These are phyloP conservation scores for Annulohypoxylon truncatum DNA, from an alignment of 2,329 filamentous ascomycete species.

Conservation along the genomic window DNA sequence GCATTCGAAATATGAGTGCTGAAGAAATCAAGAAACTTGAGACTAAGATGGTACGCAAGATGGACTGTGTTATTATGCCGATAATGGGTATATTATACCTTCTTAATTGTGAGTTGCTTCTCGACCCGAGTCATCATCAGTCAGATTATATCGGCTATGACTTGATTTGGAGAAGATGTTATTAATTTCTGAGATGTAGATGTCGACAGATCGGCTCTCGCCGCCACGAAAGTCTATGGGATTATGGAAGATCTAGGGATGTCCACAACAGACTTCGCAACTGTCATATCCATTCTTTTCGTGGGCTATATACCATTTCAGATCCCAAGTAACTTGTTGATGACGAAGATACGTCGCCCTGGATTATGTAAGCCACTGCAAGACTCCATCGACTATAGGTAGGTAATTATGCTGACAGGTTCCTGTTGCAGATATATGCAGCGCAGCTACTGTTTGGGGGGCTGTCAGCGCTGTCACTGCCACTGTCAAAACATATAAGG, in stretches of 20 bases:
- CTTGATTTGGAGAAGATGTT: too few species aligned
- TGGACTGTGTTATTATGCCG: conserved; percentile 2
- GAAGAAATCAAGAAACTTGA: not conserved
- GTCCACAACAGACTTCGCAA: not conserved
- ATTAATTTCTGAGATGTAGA: not conserved
- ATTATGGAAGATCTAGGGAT: conserved; percentile 6
- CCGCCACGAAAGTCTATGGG: conserved; percentile 2
- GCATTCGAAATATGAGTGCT: not conserved
- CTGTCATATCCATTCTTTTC: conserved; percentile 7
- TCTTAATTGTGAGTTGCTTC: conserved; percentile 1
- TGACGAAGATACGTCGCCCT: conserved; percentile 54
- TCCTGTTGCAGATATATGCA: conserved; percentile 53
- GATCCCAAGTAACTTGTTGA: conserved; percentile 52
- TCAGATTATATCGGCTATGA: not conserved
- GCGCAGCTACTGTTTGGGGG: conserved; percentile 61
- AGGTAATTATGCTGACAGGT: not conserved
- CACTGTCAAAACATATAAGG: conserved; percentile 57
- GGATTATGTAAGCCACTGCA: conserved; percentile 50
- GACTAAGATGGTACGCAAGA: not conserved
- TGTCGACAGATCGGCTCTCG: conserved; percentile 3
- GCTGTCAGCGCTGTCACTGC: conserved; percentile 61
- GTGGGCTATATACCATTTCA: conserved; percentile 53
- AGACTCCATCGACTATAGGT: too few species aligned
- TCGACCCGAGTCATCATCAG: not conserved
- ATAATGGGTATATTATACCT: conserved; percentile 11